These are phyloP conservation scores for Talaromyces nanjingensis DNA, from an alignment of 495 filamentous ascomycete genomes.

Conservation along the genomic window DNA sequence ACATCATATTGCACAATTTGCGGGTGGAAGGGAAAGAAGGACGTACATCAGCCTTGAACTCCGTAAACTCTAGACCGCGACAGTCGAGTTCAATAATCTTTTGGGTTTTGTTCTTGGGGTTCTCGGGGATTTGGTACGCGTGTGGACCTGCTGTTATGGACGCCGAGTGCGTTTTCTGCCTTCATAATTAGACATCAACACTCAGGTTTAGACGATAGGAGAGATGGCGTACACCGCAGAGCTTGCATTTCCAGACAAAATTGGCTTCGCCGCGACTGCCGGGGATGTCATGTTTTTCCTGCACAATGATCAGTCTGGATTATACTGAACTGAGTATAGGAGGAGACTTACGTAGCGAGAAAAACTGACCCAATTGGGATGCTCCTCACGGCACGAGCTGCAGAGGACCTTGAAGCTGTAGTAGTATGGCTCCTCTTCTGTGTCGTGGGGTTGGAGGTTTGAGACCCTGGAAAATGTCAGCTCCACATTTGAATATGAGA, in stretches of 20 bases:
- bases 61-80: slow-evolving; percentile 83
- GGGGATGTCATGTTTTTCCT: slow-evolving; percentile 83
- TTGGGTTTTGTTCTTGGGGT: slow-evolving; percentile 61
- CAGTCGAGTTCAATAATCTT: slow-evolving; percentile 89
- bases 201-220: background rate
- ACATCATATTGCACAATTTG: no score
- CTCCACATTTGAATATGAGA: background rate
- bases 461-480: slow-evolving; percentile 60
- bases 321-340: background rate
- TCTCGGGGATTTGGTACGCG: slow-evolving; percentile 51
- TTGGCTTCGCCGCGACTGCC: slow-evolving; percentile 82
- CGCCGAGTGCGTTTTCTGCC: slow-evolving; percentile 57
- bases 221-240: slow-evolving; percentile 59
- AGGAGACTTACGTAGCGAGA: slow-evolving; percentile 71
- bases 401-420: slow-evolving; percentile 98
- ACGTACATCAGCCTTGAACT: slow-evolving; percentile 77
- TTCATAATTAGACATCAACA: slow-evolving; percentile 1
- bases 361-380: slow-evolving; percentile 80
- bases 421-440: slow-evolving; percentile 71
- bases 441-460: slow-evolving; percentile 78
- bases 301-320: background rate
- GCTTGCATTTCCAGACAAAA: slow-evolving; percentile 75
- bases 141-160: slow-evolving; percentile 66
- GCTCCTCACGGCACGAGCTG: slow-evolving; percentile 84
- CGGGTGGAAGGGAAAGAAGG: no score